Conservation (phyloP, 2,329 filamentous ascomycete genomes). For the Cephalotrichum gorgonifer region DNA sequence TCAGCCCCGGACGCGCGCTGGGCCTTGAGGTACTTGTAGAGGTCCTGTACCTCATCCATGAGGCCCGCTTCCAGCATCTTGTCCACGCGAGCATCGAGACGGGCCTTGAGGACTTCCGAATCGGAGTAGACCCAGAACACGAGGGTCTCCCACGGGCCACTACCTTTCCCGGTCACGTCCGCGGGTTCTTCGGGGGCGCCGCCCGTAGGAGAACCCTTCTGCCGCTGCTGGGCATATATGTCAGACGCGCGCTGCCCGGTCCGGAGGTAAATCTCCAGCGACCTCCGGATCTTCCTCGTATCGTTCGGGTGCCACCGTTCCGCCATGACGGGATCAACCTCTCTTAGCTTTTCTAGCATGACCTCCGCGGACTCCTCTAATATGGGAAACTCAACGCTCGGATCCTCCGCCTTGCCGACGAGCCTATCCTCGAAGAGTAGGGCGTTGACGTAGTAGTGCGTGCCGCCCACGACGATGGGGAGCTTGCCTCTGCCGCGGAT, state of each 20-base stretch:
- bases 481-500: slow-evolving; percentile 70
- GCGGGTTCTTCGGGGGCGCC: slow-evolving; percentile 12
- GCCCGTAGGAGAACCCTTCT: slow-evolving; percentile 22
- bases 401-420: slow-evolving; percentile 24
- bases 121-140: slow-evolving; percentile 84
- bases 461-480: slow-evolving; percentile 87
- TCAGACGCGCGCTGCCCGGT: slow-evolving; percentile 77
- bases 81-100: slow-evolving; percentile 69
- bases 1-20: slow-evolving; percentile 29
- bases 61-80: slow-evolving; percentile 62
- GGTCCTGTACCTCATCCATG: slow-evolving; percentile 34
- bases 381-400: slow-evolving; percentile 49
- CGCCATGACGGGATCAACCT: slow-evolving; percentile 85
- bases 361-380: slow-evolving; percentile 60
- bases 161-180: neutral
- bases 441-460: slow-evolving; percentile 89
- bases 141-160: slow-evolving; percentile 44
- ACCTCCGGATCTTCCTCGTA: slow-evolving; percentile 76
- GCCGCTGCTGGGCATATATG: slow-evolving; percentile 70
- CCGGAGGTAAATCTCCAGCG: slow-evolving; percentile 78
- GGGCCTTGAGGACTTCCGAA: slow-evolving; percentile 52
- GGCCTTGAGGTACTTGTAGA: slow-evolving; percentile 30
- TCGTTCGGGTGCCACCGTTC: slow-evolving; percentile 91
- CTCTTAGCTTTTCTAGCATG: slow-evolving; percentile 61
- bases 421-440: slow-evolving; percentile 71